Evolutionary conservation across 331 rosid species (phyloP).

Genomic region (Acacia pycnantha): DNA sequence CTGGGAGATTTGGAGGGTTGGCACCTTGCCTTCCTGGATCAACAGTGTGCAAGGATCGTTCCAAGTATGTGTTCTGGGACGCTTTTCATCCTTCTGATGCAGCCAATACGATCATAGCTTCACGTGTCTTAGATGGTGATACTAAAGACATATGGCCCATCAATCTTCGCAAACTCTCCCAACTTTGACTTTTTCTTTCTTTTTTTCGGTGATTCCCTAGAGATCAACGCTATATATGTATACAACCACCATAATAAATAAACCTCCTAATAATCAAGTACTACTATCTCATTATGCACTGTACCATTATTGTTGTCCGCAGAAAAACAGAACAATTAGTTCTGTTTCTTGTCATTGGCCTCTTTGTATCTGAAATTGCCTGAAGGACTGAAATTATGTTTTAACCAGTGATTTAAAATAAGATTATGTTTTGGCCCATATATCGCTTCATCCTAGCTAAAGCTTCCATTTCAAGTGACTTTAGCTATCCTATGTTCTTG

Average conservation of each 20-base stretch:
- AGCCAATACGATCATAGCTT: slow-evolving; percentile 38
- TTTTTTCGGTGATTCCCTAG: no score
- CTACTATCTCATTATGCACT: no score
- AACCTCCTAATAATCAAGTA: no score
- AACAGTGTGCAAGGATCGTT: slow-evolving; percentile 41
- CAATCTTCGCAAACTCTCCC: slow-evolving; percentile 35
- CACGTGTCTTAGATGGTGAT: slow-evolving; percentile 42
- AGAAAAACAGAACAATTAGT: no score
- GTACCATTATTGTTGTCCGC: no score
- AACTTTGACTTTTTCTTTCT: neutral
- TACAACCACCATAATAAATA: no score
- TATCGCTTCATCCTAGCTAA: neutral
- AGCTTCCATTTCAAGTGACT: no score
- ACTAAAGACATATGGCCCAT: slow-evolving; percentile 36
- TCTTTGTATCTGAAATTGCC: no score
- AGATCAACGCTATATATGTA: no score
- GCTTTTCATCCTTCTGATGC: slow-evolving; percentile 56
- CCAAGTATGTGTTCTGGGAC: slow-evolving; percentile 58
- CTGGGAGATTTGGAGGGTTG: slow-evolving; percentile 48
- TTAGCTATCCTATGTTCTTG: neutral
- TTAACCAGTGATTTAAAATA: no score
- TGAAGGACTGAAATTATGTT: no score
- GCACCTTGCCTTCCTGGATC: slow-evolving; percentile 44
- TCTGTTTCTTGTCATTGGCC: no score
- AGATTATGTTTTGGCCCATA: neutral